Percentiles rank a stretch among this genome's conserved stretches.
phyloP scores from a whole-genome alignment of 176 grass and related monocot genomes.

The Phragmites australis region DNA sequence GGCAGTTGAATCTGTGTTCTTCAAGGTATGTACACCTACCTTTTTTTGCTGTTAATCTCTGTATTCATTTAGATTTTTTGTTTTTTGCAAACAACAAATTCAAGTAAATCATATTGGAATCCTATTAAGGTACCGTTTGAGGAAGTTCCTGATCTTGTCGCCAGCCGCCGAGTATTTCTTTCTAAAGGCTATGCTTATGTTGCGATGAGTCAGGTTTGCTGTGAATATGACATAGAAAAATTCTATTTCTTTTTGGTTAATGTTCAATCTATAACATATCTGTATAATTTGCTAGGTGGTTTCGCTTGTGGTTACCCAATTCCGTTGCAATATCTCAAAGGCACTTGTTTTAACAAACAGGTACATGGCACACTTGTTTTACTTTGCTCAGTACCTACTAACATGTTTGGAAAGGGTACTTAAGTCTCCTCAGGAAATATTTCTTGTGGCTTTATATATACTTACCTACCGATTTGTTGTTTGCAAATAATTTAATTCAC shows the following conservation, averaged over 20 bases:
- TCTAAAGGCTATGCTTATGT: slow-evolving; percentile 96
- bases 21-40: slow-evolving; percentile 56
- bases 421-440: neutral
- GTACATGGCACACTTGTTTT: slow-evolving; percentile 40
- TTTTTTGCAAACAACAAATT: slow-evolving; percentile 12
- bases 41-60: slow-evolving; percentile 26
- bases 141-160: slow-evolving; percentile 92
- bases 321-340: slow-evolving; percentile 93
- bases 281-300: slow-evolving; percentile 68
- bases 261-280: slow-evolving; percentile 17
- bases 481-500: neutral
- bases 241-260: slow-evolving; percentile 23
- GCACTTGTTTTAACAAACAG: slow-evolving; percentile 90
- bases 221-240: slow-evolving; percentile 16
- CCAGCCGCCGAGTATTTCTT: slow-evolving; percentile 69
- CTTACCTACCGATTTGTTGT: neutral
- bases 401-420: slow-evolving; percentile 3
- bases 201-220: slow-evolving; percentile 83
- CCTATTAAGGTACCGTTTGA: slow-evolving; percentile 85
- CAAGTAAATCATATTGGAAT: slow-evolving; percentile 19
- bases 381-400: neutral
- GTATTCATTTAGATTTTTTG: neutral
- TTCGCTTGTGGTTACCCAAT: slow-evolving; percentile 88
- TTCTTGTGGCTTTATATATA: neutral
- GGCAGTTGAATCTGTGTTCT: slow-evolving; percentile 87